Evolutionary conservation across 805 yeast genomes (phyloP).

Genomic region (Cyberlindnera japonica): DNA sequence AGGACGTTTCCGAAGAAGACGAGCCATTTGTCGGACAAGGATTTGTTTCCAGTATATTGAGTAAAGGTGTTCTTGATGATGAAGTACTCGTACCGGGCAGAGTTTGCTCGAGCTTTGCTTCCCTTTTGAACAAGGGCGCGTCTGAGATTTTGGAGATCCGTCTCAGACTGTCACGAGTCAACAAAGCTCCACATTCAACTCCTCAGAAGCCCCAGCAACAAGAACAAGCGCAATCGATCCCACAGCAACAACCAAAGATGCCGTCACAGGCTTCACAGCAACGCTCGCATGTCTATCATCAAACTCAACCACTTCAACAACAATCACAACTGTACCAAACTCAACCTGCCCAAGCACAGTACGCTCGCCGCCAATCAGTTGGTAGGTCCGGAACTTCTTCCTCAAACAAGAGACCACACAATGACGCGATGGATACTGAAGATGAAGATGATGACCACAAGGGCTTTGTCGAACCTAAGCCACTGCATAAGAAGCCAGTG

Average conservation of each 20-base stretch:
- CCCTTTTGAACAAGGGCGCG: conserved; percentile 36
- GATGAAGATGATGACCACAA: conserved; percentile 20
- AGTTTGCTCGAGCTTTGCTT: conserved; percentile 55
- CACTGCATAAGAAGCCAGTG: conserved; percentile 13
- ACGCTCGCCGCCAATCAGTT: conserved; percentile 10
- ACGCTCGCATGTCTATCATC: no score
- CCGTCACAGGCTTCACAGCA: conserved; percentile 3
- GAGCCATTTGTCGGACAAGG: conserved; percentile 50
- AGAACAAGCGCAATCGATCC: conserved; percentile 9
- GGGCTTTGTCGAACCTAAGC: conserved; percentile 17
- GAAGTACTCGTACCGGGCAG: conserved; percentile 48
- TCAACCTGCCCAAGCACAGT: conserved; percentile 8
- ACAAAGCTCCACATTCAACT: conserved; percentile 12
- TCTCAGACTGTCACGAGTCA: conserved; percentile 38
- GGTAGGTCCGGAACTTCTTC: conserved; percentile 3
- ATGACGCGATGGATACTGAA: conserved; percentile 20
- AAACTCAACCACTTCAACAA: background rate
- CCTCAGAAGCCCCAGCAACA: conserved; percentile 1
- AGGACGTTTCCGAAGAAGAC: conserved; percentile 50
- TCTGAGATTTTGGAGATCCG: conserved; percentile 55
- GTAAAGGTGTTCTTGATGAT: conserved; percentile 14
- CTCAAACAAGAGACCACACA: conserved; percentile 13
- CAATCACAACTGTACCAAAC: conserved; percentile 5
- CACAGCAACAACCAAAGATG: conserved; percentile 6
- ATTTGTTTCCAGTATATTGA: conserved; percentile 33